Conservation (phyloP, 176 grass and related monocot genomes). For the Cocos nucifera region DNA sequence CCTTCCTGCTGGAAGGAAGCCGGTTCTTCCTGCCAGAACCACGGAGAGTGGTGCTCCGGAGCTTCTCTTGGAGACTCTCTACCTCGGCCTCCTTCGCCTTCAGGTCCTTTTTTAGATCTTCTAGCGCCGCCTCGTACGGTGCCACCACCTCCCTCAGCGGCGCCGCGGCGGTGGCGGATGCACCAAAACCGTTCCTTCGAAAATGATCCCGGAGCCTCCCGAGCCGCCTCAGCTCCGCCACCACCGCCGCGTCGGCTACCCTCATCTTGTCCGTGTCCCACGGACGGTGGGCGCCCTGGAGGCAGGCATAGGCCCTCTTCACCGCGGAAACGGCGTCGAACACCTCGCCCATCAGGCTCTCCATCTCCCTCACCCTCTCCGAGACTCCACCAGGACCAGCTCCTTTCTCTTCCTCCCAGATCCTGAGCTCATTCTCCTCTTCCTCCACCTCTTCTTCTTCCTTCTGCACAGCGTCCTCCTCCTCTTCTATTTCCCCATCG, state of each 20-base stretch:
- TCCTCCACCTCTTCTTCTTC: constrained; percentile 1
- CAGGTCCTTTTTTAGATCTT: constrained; percentile 71
- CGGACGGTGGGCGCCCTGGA: constrained; percentile 78
- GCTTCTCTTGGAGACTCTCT: constrained; percentile 62
- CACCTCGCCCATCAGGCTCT: constrained; percentile 68
- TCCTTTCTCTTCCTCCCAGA: constrained; percentile 62
- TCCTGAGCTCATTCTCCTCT: constrained; percentile 48
- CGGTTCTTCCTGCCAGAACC: constrained; percentile 26
- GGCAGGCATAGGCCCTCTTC: constrained; percentile 59
- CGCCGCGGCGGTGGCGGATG: constrained; percentile 3
- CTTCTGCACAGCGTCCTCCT: constrained; percentile 6
- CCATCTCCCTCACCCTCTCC: constrained; percentile 34
- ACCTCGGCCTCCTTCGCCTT: constrained; percentile 75
- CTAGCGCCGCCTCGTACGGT: constrained; percentile 81
- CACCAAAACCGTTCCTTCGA: constrained; percentile 26
- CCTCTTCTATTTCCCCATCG: constrained; percentile 22
- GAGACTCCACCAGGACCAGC: not conserved
- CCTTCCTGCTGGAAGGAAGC: constrained; percentile 25
- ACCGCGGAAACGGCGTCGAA: constrained; percentile 72
- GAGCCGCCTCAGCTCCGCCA: constrained; percentile 75
- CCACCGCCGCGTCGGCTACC: constrained; percentile 53
- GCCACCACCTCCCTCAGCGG: constrained; percentile 69
- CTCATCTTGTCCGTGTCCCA: constrained; percentile 89
- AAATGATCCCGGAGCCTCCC: constrained; percentile 68
- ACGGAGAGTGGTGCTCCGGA: constrained; percentile 25